phyloP scores from a whole-genome alignment of 2,329 filamentous ascomycete species.

The Sordariomycetes sp. region DNA sequence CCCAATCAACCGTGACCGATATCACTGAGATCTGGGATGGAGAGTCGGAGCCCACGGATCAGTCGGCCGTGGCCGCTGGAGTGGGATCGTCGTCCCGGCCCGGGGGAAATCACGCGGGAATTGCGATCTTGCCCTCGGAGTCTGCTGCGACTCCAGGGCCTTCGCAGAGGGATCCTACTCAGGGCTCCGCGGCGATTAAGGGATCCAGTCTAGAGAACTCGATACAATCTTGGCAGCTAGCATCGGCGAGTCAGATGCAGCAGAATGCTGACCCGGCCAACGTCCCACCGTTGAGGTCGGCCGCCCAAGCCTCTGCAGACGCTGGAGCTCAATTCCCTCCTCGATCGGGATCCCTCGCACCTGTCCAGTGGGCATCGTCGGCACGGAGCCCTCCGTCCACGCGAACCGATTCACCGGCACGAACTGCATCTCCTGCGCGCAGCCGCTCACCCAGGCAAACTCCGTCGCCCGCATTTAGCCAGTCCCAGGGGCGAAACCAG shows the following conservation, averaged over 20 bases:
- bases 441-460: constrained; percentile 17
- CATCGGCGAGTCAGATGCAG: not conserved
- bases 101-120: not conserved
- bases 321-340: not conserved
- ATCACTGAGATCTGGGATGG: not conserved
- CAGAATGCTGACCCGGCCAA: not conserved
- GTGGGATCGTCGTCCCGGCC: not conserved
- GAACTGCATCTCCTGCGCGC: constrained; percentile 14
- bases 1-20: not conserved
- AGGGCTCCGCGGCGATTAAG: not conserved
- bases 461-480: constrained; percentile 15
- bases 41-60: not conserved
- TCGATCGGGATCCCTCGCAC: not conserved
- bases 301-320: not conserved
- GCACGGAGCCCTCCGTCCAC: not conserved
- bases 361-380: not conserved
- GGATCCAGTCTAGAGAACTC: not conserved
- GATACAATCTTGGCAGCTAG: not conserved
- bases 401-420: constrained; percentile 5
- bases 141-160: not conserved
- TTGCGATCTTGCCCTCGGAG: not conserved
- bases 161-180: not conserved
- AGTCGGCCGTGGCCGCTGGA: not conserved
- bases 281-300: not conserved
- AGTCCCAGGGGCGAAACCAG: not conserved